Percentiles rank a stretch among this genome's conserved stretches.
phyloP scores from a whole-genome alignment of 129 eudicot genomes.

The Centella asiatica region DNA sequence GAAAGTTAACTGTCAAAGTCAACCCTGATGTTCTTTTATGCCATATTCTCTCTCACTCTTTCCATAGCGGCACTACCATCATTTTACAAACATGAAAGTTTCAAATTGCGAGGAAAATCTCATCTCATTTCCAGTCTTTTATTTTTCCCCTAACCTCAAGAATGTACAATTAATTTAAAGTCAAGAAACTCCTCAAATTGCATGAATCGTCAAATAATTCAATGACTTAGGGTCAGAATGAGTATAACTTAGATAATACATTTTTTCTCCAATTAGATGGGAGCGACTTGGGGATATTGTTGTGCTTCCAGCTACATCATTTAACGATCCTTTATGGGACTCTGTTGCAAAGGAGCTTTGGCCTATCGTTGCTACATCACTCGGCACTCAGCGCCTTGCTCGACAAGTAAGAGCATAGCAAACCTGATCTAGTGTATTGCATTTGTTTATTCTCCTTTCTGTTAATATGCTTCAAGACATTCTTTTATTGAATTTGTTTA shows the following conservation, averaged over 20 bases:
- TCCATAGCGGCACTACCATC: too few species aligned
- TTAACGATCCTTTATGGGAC: constrained; percentile 70
- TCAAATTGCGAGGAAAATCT: too few species aligned
- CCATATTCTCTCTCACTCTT: too few species aligned
- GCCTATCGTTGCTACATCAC: constrained; percentile 66
- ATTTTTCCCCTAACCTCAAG: too few species aligned
- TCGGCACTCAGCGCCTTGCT: constrained; percentile 84
- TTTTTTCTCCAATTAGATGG: constrained; percentile 47
- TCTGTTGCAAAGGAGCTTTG: constrained; percentile 59
- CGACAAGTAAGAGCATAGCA: constrained; percentile 64
- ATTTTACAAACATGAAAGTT: too few species aligned
- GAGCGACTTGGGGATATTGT: constrained; percentile 87
- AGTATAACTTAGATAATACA: not conserved
- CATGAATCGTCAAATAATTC: not conserved
- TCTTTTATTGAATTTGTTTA: not conserved
- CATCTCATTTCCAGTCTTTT: too few species aligned
- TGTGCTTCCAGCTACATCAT: constrained; percentile 73
- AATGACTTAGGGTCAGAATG: not conserved
- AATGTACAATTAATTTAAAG: too few species aligned
- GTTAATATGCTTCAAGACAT: not conserved
- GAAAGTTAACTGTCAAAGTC: too few species aligned
- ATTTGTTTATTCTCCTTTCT: not conserved
- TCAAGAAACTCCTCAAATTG: too few species aligned
- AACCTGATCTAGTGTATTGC: not conserved
- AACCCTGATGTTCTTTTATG: too few species aligned